Conservation (phyloP, 108 stramenopile genomes). For the Nitzschia putrida region DNA sequence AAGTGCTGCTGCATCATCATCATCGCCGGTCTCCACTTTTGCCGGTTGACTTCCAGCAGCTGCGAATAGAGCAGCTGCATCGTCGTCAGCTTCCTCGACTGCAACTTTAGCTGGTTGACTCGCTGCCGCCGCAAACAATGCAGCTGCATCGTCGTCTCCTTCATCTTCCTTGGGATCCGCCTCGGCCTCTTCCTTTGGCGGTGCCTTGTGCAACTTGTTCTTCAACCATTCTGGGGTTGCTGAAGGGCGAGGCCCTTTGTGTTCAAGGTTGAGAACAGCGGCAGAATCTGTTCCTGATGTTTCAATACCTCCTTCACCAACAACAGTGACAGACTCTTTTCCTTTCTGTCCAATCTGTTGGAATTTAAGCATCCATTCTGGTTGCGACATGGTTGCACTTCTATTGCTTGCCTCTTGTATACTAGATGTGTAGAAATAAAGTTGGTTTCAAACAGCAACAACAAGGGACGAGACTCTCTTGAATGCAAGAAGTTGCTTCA, state of each 20-base stretch:
- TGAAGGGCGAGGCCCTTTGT: background rate
- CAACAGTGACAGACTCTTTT: conserved; percentile 17
- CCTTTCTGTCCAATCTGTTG: conserved; percentile 39
- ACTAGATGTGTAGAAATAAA: too few species aligned
- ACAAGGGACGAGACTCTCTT: too few species aligned
- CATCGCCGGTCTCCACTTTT: background rate
- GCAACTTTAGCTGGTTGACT: background rate
- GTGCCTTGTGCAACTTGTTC: background rate
- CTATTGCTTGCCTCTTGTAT: too few species aligned
- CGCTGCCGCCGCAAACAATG: conserved; percentile 6
- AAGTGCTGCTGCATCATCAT: background rate
- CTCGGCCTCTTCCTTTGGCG: background rate
- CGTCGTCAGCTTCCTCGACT: background rate
- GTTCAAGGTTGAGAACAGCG: background rate
- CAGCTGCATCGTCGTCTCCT: conserved; percentile 2
- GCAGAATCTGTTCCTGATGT: background rate
- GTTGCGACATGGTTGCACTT: conserved; percentile 26
- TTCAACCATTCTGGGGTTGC: conserved; percentile 2
- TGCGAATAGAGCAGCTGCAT: background rate
- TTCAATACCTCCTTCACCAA: background rate
- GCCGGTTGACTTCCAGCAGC: background rate
- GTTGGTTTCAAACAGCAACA: too few species aligned
- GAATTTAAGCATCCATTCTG: conserved; percentile 43
- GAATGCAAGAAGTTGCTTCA: too few species aligned
- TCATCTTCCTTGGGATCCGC: background rate